These are phyloP conservation scores for Boletus vermiculosoides DNA, from an alignment of 768 basidiomycete species.

Conservation along the genomic window DNA sequence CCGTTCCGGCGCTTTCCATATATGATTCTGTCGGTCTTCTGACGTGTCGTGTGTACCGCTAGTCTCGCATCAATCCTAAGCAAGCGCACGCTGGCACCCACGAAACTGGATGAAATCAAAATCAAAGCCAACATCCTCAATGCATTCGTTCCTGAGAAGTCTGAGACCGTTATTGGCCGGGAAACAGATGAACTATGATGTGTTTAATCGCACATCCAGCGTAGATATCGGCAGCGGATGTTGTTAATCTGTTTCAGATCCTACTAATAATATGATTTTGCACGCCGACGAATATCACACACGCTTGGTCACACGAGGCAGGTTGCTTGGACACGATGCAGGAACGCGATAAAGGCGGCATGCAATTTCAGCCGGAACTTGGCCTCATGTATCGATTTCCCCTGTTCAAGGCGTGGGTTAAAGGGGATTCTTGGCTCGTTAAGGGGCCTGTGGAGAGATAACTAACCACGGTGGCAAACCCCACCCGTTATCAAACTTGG, in stretches of 20 bases:
- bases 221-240: slow-evolving; percentile 15
- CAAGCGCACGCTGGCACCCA: slow-evolving; percentile 72
- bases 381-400: slow-evolving; percentile 28
- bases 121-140: slow-evolving; percentile 84
- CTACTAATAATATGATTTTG: slow-evolving; percentile 17
- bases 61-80: slow-evolving; percentile 75
- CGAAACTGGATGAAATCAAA: slow-evolving; percentile 91
- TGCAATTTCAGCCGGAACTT: slow-evolving; percentile 20
- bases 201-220: slow-evolving; percentile 1
- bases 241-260: slow-evolving; percentile 17
- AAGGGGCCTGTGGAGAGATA: slow-evolving; percentile 9
- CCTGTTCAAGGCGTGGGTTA: slow-evolving; percentile 12
- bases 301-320: slow-evolving; percentile 23
- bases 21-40: neutral
- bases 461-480: neutral
- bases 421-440: slow-evolving; percentile 8
- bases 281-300: neutral
- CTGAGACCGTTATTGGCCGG: slow-evolving; percentile 32
- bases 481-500: neutral
- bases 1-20: neutral
- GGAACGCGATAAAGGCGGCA: slow-evolving; percentile 14
- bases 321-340: slow-evolving; percentile 23
- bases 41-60: slow-evolving; percentile 5
- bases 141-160: slow-evolving; percentile 50
- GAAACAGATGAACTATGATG: slow-evolving; percentile 45